These are phyloP conservation scores for Ceratobasidium sp. DNA, from an alignment of 1,284 basidiomycete genomes.

Conservation along the genomic window DNA sequence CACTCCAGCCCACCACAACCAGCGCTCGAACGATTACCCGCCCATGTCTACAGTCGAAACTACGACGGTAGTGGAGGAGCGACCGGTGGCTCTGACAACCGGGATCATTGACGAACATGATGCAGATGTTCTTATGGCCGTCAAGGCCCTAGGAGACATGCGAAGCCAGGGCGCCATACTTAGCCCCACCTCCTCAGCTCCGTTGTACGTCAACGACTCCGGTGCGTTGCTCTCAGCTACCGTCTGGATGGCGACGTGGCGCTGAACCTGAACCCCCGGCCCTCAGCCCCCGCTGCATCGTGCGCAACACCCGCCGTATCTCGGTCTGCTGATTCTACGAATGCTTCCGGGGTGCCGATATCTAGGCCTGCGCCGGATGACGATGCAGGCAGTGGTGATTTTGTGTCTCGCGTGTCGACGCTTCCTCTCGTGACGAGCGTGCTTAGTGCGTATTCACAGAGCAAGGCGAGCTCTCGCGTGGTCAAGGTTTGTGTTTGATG, in stretches of 20 bases:
- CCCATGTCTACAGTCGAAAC: conserved; percentile 20
- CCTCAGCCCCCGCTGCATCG: not conserved
- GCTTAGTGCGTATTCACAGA: conserved; percentile 73
- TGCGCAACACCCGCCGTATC: conserved; percentile 32
- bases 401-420: conserved; percentile 60
- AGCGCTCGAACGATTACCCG: not conserved
- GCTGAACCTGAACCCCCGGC: not conserved
- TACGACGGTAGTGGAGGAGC: not conserved
- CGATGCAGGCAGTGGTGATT: conserved; percentile 49
- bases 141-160: conserved; percentile 72
- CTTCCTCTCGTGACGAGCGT: conserved; percentile 71
- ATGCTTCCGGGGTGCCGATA: conserved; percentile 16
- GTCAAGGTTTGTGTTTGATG: conserved; percentile 63
- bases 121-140: conserved; percentile 69
- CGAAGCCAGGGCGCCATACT: conserved; percentile 52
- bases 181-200: conserved; percentile 32
- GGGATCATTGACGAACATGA: conserved; percentile 51
- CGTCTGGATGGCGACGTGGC: not conserved
- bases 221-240: conserved; percentile 32
- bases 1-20: not conserved
- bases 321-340: conserved; percentile 34
- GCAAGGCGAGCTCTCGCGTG: conserved; percentile 76
- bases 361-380: conserved; percentile 26
- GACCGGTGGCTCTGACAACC: conserved; percentile 5
- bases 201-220: conserved; percentile 14